A percentile compares a stretch with the other conserved stretches of the same genome.
Evolutionary conservation across 2,329 filamentous ascomycete species (phyloP).

Genomic region (Fusarium veterinarium): DNA sequence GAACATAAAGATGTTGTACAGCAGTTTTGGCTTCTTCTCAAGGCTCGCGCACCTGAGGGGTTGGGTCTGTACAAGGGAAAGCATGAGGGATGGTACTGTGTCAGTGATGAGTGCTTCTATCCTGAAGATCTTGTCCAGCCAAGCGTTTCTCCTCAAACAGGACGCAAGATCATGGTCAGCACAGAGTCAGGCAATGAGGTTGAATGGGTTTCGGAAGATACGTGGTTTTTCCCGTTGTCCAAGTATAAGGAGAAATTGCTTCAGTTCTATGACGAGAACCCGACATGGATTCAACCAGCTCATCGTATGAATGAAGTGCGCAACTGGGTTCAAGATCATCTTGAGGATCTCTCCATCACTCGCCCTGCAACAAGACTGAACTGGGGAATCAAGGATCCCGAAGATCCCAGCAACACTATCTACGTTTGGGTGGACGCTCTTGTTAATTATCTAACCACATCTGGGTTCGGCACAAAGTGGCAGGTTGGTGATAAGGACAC

Average conservation of each 20-base stretch:
- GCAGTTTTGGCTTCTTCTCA: constrained; percentile 87
- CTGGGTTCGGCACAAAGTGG: constrained; percentile 76
- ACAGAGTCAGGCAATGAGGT: constrained; percentile 92
- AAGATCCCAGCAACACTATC: constrained; percentile 86
- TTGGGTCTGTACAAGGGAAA: constrained; percentile 86
- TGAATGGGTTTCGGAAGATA: constrained; percentile 92
- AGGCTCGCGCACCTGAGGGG: constrained; percentile 62
- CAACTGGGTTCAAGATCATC: constrained; percentile 77
- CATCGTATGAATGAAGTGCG: constrained; percentile 83
- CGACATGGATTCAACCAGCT: constrained; percentile 78
- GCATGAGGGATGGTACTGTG: constrained; percentile 96
- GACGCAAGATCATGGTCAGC: constrained; percentile 83
- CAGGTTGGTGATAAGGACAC: constrained; percentile 70
- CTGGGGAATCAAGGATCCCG: constrained; percentile 92
- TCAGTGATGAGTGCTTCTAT: constrained; percentile 97
- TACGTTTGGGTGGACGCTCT: constrained; percentile 99
- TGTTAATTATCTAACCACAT: constrained; percentile 90
- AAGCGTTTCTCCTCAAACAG: constrained; percentile 81
- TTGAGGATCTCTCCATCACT: constrained; percentile 91
- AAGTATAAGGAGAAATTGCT: constrained; percentile 83
- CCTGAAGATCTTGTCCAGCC: constrained; percentile 79
- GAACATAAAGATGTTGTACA: constrained; percentile 87
- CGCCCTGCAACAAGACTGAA: constrained; percentile 79
- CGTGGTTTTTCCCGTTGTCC: constrained; percentile 94
- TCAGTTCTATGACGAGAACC: constrained; percentile 81